Conservation (phyloP, 108 stramenopile species). For the Mediolabrus comicus region DNA sequence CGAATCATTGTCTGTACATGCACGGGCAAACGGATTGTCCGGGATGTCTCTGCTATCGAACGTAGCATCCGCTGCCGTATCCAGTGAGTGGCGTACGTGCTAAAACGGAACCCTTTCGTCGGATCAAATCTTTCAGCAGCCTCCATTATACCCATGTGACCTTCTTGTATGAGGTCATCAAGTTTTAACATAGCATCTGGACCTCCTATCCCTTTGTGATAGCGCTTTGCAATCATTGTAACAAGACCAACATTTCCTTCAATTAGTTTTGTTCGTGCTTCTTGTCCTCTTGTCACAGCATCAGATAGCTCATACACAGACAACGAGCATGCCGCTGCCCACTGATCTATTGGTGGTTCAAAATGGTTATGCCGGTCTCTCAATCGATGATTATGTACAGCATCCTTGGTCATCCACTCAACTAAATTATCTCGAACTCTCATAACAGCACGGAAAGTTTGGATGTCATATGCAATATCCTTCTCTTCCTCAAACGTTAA, state of each 20-base stretch:
- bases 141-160: conserved; percentile 88
- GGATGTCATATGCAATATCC: conserved; percentile 44
- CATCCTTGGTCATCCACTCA: conserved; percentile 34
- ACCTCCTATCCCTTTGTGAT: conserved; percentile 56
- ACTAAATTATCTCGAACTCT: conserved; percentile 49
- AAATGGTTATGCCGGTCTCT: conserved; percentile 8
- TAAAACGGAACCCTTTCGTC: conserved; percentile 77
- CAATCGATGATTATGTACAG: not conserved
- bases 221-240: conserved; percentile 67
- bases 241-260: conserved; percentile 82
- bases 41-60: conserved; percentile 78
- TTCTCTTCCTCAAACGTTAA: conserved; percentile 61
- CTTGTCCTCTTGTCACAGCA: conserved; percentile 59
- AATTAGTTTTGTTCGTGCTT: conserved; percentile 61
- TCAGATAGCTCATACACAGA: conserved; percentile 45
- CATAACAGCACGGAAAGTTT: conserved; percentile 42
- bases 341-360: conserved; percentile 52
- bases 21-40: conserved; percentile 88
- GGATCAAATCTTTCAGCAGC: conserved; percentile 95
- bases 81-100: conserved; percentile 95
- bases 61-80: conserved; percentile 87
- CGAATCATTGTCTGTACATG: conserved; percentile 69
- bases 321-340: conserved; percentile 71
- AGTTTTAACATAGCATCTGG: conserved; percentile 74
- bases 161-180: conserved; percentile 92